A percentile compares a stretch with the other conserved stretches of the same genome.
phyloP scores from a whole-genome alignment of 148 eudicot genomes.

The Fagopyrum tataricum region DNA sequence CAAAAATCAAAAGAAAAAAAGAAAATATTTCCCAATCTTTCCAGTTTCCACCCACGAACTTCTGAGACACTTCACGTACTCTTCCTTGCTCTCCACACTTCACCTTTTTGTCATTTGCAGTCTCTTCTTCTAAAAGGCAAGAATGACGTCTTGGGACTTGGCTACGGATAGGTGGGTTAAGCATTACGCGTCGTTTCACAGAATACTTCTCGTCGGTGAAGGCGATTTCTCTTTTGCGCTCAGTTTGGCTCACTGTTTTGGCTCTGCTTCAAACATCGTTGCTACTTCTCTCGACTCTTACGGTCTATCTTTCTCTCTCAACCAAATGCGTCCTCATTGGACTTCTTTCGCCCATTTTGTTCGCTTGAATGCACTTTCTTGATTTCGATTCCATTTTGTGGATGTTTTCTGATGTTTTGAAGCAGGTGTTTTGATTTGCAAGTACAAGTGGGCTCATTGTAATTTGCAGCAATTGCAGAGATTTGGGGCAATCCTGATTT shows the following conservation, averaged over 20 bases:
- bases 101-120: too few species aligned
- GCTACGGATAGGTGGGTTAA: not conserved
- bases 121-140: too few species aligned
- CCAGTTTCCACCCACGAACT: too few species aligned
- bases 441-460: conserved; percentile 35
- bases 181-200: conserved; percentile 21
- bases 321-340: not conserved
- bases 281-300: conserved; percentile 37
- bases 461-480: conserved; percentile 28
- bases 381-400: conserved; percentile 5
- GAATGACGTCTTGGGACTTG: not conserved
- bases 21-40: too few species aligned
- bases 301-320: conserved; percentile 20
- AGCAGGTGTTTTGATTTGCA: conserved; percentile 32
- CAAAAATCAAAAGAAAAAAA: too few species aligned
- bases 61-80: too few species aligned
- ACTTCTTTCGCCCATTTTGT: not conserved
- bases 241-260: conserved; percentile 28
- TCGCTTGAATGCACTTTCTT: not conserved
- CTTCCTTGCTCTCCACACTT: too few species aligned
- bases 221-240: conserved; percentile 45
- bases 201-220: conserved; percentile 43
- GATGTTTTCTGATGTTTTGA: not conserved
- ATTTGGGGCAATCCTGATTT: conserved; percentile 34
- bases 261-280: conserved; percentile 32